A percentile compares a stretch with the other conserved stretches of the same genome.
These are phyloP conservation scores for Combretum micranthum DNA, from an alignment of 345 rosid genomes.

Conservation along the genomic window DNA sequence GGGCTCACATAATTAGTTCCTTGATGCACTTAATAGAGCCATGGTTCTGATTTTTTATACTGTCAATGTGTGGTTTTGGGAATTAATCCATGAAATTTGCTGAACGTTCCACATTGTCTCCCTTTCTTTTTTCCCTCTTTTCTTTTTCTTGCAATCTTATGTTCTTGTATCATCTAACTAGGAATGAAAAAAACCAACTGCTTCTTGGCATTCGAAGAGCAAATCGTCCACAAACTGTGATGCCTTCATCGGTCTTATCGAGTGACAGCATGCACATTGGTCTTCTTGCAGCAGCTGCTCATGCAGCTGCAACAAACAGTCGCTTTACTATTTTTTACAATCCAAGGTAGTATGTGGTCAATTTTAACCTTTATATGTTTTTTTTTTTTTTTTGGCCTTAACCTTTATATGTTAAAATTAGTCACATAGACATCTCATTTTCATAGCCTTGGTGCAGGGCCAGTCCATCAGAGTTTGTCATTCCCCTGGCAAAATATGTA, in stretches of 20 bases:
- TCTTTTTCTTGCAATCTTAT: not conserved
- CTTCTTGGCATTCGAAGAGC: slow-evolving; percentile 40
- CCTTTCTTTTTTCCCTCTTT: not conserved
- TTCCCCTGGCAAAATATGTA: slow-evolving; percentile 43
- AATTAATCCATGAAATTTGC: not conserved
- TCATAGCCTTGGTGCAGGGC: slow-evolving; percentile 35
- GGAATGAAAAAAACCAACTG: slow-evolving; percentile 39
- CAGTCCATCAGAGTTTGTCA: slow-evolving; percentile 54
- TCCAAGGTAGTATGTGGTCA: too few relatives aligned
- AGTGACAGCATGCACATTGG: slow-evolving; percentile 54
- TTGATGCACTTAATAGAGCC: too few relatives aligned
- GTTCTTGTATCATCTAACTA: not conserved
- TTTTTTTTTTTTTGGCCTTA: too few relatives aligned
- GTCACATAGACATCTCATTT: not conserved
- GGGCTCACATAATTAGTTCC: too few relatives aligned
- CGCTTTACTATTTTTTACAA: too few relatives aligned
- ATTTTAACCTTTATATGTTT: too few relatives aligned
- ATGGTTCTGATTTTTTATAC: too few relatives aligned
- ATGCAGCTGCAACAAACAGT: too few relatives aligned
- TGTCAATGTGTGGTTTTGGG: too few relatives aligned
- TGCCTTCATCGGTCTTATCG: slow-evolving; percentile 44
- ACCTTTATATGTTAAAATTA: not conserved
- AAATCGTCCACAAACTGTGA: slow-evolving; percentile 34
- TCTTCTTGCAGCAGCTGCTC: slow-evolving; percentile 50
- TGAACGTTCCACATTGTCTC: slow-evolving; percentile 1